Conservation (phyloP, 805 yeast species). For the Cyberlindnera veronae region DNA sequence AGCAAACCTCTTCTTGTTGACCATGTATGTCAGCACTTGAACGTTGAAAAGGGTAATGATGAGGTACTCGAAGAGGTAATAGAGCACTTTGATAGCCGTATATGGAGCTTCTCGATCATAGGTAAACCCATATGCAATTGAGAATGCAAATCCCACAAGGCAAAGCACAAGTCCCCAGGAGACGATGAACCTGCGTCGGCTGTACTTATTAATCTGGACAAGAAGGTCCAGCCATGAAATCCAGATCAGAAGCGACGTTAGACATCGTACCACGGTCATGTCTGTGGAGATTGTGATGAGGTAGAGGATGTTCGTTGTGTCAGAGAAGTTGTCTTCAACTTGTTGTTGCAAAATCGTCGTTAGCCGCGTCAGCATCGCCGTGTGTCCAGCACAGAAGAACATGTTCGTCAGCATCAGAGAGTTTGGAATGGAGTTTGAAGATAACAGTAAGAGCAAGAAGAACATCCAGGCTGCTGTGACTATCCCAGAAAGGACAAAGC, state of each 20-base stretch:
- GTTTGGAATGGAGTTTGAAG: constrained; percentile 55
- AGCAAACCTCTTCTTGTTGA: constrained; percentile 40
- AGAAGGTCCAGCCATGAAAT: constrained; percentile 55
- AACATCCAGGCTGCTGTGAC: constrained; percentile 72
- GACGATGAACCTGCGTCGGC: constrained; percentile 30
- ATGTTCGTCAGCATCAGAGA: constrained; percentile 57
- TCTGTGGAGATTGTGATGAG: constrained; percentile 35
- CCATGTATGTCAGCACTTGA: constrained; percentile 35
- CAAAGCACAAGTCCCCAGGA: constrained; percentile 32
- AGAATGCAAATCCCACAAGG: constrained; percentile 28
- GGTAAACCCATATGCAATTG: constrained; percentile 21
- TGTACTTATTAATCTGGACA: constrained; percentile 34
- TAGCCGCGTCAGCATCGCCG: constrained; percentile 46
- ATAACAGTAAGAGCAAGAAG: constrained; percentile 49
- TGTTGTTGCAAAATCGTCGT: constrained; percentile 47
- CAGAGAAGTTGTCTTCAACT: constrained; percentile 51
- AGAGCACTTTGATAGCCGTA: constrained; percentile 28
- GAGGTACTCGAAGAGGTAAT: constrained; percentile 30
- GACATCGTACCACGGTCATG: constrained; percentile 36
- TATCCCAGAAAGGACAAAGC: constrained; percentile 51
- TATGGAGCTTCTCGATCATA: no score
- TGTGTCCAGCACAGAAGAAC: constrained; percentile 49
- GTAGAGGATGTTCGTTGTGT: constrained; percentile 39
- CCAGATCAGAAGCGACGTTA: constrained; percentile 44
- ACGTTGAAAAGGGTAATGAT: constrained; percentile 31